phyloP scores from a whole-genome alignment of 805 yeast genomes.

The Candida pini region DNA sequence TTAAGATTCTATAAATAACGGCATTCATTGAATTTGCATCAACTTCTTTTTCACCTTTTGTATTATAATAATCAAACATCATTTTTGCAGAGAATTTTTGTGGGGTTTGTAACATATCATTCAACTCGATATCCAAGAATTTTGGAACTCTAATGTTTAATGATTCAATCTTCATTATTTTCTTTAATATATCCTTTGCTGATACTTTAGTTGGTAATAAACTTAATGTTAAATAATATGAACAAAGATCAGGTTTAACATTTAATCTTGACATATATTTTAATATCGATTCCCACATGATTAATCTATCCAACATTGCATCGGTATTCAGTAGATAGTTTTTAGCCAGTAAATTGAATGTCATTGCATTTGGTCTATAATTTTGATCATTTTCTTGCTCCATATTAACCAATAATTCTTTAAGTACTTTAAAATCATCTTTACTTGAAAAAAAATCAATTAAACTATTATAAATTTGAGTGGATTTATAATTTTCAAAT shows the following conservation, averaged over 20 bases:
- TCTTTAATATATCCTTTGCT: constrained; percentile 9
- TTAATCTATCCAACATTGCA: constrained; percentile 10
- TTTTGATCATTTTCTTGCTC: constrained; percentile 4
- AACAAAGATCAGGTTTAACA: constrained; percentile 14
- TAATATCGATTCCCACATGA: constrained; percentile 12
- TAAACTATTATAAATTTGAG: constrained; percentile 11
- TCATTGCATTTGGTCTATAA: constrained; percentile 15
- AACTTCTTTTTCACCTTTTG: constrained; percentile 2
- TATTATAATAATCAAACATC: constrained; percentile 10
- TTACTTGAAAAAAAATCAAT: constrained; percentile 34
- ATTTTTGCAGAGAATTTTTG: constrained; percentile 5
- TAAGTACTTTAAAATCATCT: constrained; percentile 36
- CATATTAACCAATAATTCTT: constrained; percentile 37
- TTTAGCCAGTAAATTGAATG: constrained; percentile 19
- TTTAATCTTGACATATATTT: constrained; percentile 8
- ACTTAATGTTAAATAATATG: constrained; percentile 17
- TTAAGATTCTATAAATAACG: constrained; percentile 12
- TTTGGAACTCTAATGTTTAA: constrained; percentile 7
- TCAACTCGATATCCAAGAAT: constrained; percentile 12
- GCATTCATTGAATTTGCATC: constrained; percentile 19
- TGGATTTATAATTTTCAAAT: constrained; percentile 4
- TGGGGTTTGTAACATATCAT: constrained; percentile 12
- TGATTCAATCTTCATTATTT: constrained; percentile 7
- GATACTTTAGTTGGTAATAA: constrained; percentile 12
- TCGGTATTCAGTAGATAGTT: constrained; percentile 11